Conservation (phyloP, 2,329 filamentous ascomycete genomes). For the Calonectria crousiana region DNA sequence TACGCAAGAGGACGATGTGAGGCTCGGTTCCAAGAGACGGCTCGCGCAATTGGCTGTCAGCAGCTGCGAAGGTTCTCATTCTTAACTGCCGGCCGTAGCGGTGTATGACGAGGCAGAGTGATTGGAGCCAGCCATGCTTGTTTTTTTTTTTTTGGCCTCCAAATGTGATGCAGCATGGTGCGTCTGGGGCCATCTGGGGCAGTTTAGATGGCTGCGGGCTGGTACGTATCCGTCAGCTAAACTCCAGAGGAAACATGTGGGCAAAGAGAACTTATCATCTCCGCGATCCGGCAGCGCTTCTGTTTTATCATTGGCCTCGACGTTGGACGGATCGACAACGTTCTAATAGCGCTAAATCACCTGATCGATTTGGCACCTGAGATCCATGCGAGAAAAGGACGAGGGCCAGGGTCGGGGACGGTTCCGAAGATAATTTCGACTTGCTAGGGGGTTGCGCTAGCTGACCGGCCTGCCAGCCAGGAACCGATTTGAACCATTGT, state of each 20-base stretch:
- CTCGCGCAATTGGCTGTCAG: neutral
- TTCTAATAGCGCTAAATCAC: slow-evolving; percentile 42
- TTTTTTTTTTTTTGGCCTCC: slow-evolving; percentile 1
- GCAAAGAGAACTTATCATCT: slow-evolving; percentile 13
- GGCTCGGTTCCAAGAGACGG: neutral
- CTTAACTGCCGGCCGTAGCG: slow-evolving; percentile 25
- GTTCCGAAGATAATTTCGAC: slow-evolving; percentile 42
- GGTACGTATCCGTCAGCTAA: slow-evolving; percentile 1
- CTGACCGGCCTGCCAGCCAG: slow-evolving; percentile 26
- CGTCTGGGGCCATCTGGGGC: slow-evolving; percentile 5
- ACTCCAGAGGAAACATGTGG: slow-evolving; percentile 17
- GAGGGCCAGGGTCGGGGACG: slow-evolving; percentile 45
- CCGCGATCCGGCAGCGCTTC: slow-evolving; percentile 1
- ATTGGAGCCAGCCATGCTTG: slow-evolving; percentile 20
- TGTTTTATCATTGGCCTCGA: slow-evolving; percentile 21
- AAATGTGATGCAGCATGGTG: slow-evolving; percentile 11
- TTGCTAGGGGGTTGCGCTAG: slow-evolving; percentile 40
- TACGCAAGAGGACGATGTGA: neutral
- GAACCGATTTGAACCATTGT: slow-evolving; percentile 35
- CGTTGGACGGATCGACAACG: slow-evolving; percentile 23
- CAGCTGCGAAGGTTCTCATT: neutral
- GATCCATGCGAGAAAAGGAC: slow-evolving; percentile 38
- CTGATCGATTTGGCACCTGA: slow-evolving; percentile 40
- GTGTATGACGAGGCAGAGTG: slow-evolving; percentile 23
- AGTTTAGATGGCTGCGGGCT: neutral